A percentile compares a stretch with the other conserved stretches of the same genome.
Evolutionary conservation across 352 stramenopile species (phyloP).

Genomic region (Thalassiosira livingstoniorum): DNA sequence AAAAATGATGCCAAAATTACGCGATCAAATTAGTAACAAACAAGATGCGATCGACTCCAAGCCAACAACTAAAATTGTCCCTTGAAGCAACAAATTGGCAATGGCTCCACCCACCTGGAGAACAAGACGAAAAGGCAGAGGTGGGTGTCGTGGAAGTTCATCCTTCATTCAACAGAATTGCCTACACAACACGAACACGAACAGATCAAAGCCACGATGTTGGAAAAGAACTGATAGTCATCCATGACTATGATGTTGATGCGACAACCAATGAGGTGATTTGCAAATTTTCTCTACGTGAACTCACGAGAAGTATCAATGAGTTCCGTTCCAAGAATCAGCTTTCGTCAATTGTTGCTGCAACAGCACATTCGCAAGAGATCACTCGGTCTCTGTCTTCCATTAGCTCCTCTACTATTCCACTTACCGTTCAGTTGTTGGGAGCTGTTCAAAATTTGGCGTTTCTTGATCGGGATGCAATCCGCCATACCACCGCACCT

Average conservation of each 20-base stretch:
- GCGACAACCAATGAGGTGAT: neutral
- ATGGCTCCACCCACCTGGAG: neutral
- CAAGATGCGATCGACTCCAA: conserved; percentile 10
- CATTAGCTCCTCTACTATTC: neutral
- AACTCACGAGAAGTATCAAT: conserved; percentile 24
- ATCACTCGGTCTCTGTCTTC: conserved; percentile 4
- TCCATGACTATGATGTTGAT: conserved; percentile 44
- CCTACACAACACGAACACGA: conserved; percentile 41
- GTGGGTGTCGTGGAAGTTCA: conserved; percentile 50
- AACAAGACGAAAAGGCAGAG: conserved; percentile 30
- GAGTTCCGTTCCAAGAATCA: conserved; percentile 27
- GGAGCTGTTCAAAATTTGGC: conserved; percentile 46
- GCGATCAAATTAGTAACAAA: neutral
- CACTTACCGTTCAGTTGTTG: conserved; percentile 34
- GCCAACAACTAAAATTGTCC: too few relatives aligned
- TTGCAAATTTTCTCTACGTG: conserved; percentile 1
- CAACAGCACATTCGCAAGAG: conserved; percentile 5
- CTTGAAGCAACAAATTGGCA: conserved; percentile 33
- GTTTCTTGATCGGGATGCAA: conserved; percentile 51
- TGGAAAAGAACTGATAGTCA: conserved; percentile 37
- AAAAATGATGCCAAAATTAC: neutral
- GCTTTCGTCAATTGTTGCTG: neutral
- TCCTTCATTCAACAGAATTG: conserved; percentile 37
- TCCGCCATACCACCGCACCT: conserved; percentile 19
- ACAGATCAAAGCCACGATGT: conserved; percentile 32